Evolutionary conservation across 331 rosid species (phyloP).

Genomic region (Arachis monticola): DNA sequence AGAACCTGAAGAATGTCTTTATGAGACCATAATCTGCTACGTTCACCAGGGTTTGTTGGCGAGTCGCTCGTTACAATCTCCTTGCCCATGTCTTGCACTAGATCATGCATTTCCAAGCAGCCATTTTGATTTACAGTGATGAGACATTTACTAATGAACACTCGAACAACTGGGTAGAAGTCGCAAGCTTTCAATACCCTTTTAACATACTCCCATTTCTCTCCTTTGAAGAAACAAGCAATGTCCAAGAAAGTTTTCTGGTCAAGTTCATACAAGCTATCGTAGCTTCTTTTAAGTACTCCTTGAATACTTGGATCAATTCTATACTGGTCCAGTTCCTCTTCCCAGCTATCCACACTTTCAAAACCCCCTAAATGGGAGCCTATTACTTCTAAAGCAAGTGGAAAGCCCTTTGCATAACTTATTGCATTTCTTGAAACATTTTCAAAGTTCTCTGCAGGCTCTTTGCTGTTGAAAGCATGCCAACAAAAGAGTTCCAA

Average conservation of each 20-base stretch:
- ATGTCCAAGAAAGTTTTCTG: constrained; percentile 14
- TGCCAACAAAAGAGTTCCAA: constrained; percentile 19
- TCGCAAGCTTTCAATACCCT: neutral
- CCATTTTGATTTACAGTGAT: neutral
- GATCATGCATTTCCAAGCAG: constrained; percentile 25
- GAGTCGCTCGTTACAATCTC: constrained; percentile 22
- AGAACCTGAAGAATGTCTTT: constrained; percentile 10
- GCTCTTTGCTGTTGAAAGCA: constrained; percentile 19
- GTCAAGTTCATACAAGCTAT: neutral
- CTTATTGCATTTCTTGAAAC: neutral
- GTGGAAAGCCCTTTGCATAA: constrained; percentile 38
- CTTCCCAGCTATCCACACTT: too few species aligned
- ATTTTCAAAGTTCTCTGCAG: neutral
- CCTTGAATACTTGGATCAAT: neutral
- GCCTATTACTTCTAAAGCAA: constrained; percentile 34
- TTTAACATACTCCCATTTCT: neutral
- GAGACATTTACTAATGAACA: constrained; percentile 18
- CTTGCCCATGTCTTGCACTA: constrained; percentile 31
- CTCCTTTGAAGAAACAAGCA: constrained; percentile 28
- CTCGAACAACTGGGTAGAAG: neutral
- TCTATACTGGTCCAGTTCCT: too few species aligned
- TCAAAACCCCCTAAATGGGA: neutral
- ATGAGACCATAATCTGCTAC: constrained; percentile 19
- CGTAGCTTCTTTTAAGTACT: constrained; percentile 30
- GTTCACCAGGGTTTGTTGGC: neutral